Conservation (phyloP, 2,329 filamentous ascomycete genomes). For the Phialophora expanda region DNA sequence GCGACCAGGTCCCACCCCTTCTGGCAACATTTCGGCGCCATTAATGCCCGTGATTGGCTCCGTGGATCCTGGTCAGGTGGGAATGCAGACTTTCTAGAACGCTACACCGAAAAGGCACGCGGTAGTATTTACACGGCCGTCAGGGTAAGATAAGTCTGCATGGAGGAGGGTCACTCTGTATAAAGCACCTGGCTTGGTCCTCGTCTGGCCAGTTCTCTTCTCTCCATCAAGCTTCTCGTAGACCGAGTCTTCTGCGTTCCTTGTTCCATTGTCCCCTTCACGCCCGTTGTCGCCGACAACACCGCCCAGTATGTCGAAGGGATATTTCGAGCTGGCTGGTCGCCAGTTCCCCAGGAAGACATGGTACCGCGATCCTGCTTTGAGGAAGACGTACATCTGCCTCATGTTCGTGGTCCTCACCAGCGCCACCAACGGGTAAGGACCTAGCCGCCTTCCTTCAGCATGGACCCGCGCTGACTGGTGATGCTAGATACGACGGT, state of each 20-base stretch:
- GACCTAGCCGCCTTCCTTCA: background rate
- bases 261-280: background rate
- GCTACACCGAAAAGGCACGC: conserved; percentile 16
- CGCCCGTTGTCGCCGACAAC: background rate
- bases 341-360: conserved; percentile 58
- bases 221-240: conserved; percentile 23
- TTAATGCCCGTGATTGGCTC: conserved; percentile 18
- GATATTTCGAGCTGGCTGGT: conserved; percentile 36
- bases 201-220: background rate
- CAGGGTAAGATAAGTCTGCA: conserved; percentile 19
- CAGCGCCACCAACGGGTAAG: conserved; percentile 52
- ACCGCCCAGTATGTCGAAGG: conserved; percentile 29
- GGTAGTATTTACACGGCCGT: conserved; percentile 21
- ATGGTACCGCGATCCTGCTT: conserved; percentile 63
- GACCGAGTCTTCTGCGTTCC: conserved; percentile 11
- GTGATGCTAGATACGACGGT: conserved; percentile 31
- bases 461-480: background rate
- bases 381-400: conserved; percentile 63
- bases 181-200: conserved; percentile 24
- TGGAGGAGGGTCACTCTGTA: conserved; percentile 23
- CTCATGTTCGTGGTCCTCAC: conserved; percentile 63
- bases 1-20: conserved; percentile 7
- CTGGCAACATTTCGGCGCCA: conserved; percentile 20
- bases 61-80: conserved; percentile 16
- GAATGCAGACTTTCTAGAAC: conserved; percentile 27